Evolutionary conservation across 352 stramenopile genomes (phyloP), one percentile per base, ranked within the genome.

Genomic region (Aphanomyces stellatus): DNA sequence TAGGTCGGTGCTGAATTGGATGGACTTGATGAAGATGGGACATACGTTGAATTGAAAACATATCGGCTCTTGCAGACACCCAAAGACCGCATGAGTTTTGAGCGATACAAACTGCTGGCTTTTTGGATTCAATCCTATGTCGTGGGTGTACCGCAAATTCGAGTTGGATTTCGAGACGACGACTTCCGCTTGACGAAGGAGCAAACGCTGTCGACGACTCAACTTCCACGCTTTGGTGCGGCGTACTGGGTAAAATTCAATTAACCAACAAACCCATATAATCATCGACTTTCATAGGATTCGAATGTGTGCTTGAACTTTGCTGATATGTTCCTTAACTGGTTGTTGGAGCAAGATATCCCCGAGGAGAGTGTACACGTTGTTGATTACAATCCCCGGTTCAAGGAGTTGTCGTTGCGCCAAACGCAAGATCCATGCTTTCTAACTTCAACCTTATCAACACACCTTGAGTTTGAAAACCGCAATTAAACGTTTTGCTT

Each of bases 41-140:
- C 48, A 4, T 90, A 92, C 65, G 73, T 90, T 5, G 81, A 90
- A 70, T 76, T 90, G 5, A 92, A 92, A 64, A 90, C 80, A 3
- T 88, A 85, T 37, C 74, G 81, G 1, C 69, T 85, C 1, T 35
- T 92, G 6, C 53, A 77, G 42, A 76, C 65, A 0, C 72, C 85
- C 61, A 90, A 88, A 57, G 84, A 92, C 51, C 77, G 75, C 34
- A 88, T 78, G 49, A 72, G 82, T 15, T 92, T 92, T 43, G 84
- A 92, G 65, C 76, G 81, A 11, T 92, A 85, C 71, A 92, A 92
- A 63, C 59, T 90, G 42, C 66, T 92, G 5, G 79, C 80, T n/a
- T 90, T 90, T 66, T 92, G 84, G 84, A 90, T 92, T 63, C 84
- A 92, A 71, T 92, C 84, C 33, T 92, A 86, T 37, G 35, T 92